Evolutionary conservation across 1,139 yeast species (phyloP).

Genomic region (Candida neerlandica): DNA sequence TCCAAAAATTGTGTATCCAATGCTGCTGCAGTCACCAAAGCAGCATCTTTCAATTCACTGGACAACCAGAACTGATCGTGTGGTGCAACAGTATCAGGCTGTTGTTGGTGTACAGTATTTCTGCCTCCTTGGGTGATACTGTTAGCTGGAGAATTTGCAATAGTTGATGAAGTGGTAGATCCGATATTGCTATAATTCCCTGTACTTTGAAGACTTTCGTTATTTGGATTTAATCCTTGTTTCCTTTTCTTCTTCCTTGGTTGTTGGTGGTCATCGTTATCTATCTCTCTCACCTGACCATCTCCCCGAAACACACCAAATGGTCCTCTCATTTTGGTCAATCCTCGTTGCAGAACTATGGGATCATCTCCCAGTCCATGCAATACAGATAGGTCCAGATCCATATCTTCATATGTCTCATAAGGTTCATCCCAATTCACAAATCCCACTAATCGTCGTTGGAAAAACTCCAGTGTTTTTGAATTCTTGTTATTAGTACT

Average conservation of each 20-base stretch:
- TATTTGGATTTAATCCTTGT: not conserved
- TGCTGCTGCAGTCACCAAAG: slow-evolving; percentile 72
- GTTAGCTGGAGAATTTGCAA: not conserved
- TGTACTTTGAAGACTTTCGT: not conserved
- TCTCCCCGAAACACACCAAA: slow-evolving; percentile 69
- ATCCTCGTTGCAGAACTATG: slow-evolving; percentile 36
- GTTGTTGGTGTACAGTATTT: slow-evolving; percentile 2
- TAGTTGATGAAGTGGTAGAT: not conserved
- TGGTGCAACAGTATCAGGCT: slow-evolving; percentile 17
- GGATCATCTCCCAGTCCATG: slow-evolving; percentile 53
- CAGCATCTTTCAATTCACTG: slow-evolving; percentile 70
- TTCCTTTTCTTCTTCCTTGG: not conserved
- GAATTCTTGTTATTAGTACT: too few species aligned
- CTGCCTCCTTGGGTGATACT: not conserved
- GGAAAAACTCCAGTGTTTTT: slow-evolving; percentile 47
- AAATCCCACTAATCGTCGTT: slow-evolving; percentile 74
- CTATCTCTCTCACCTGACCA: slow-evolving; percentile 9
- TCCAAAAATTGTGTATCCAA: slow-evolving; percentile 61
- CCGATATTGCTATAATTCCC: not conserved
- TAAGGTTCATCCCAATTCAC: slow-evolving; percentile 69
- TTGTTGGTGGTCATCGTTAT: slow-evolving; percentile 5
- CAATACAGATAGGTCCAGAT: slow-evolving; percentile 62
- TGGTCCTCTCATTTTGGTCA: slow-evolving; percentile 71
- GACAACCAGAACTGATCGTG: slow-evolving; percentile 63
- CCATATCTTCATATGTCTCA: slow-evolving; percentile 80